A percentile compares a stretch with the other conserved stretches of the same genome.
Conservation (phyloP, 2,329 filamentous ascomycete genomes). For the Phialemonium atrogriseum region DNA sequence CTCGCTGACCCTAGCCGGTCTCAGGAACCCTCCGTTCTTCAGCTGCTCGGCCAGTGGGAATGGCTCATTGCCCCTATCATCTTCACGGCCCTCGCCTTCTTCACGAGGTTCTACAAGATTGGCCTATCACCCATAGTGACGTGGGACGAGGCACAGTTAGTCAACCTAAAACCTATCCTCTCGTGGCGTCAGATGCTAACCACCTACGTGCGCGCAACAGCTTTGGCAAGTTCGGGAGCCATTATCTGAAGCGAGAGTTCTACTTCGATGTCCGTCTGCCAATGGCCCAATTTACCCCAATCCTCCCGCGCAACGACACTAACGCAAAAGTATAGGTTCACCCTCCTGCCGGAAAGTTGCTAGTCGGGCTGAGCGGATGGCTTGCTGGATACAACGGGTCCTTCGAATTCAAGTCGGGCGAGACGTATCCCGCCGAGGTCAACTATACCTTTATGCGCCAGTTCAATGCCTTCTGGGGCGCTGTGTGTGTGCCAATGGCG, state of each 20-base stretch:
- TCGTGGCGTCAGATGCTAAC: too few species aligned
- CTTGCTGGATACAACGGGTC: conserved; percentile 97
- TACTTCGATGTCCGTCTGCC: conserved; percentile 74
- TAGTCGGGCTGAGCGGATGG: conserved; percentile 92
- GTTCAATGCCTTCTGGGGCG: conserved; percentile 94
- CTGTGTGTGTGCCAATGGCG: conserved; percentile 83
- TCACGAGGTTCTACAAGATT: conserved; percentile 63
- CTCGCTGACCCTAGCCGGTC: conserved; percentile 15
- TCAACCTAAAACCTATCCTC: too few species aligned
- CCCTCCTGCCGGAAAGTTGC: conserved; percentile 95
- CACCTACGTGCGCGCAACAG: too few species aligned
- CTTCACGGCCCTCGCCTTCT: conserved; percentile 54
- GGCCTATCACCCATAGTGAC: conserved; percentile 59
- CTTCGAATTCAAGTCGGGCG: conserved; percentile 98
- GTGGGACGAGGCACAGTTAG: conserved; percentile 60
- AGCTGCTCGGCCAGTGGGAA: conserved; percentile 57
- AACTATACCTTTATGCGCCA: conserved; percentile 98
- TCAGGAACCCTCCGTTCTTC: conserved; percentile 47
- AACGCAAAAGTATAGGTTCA: conserved; percentile 29
- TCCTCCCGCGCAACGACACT: too few species aligned
- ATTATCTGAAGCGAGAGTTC: conserved; percentile 98
- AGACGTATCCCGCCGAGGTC: conserved; percentile 85
- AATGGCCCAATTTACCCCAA: conserved; percentile 6
- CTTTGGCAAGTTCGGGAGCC: conserved; percentile 96
- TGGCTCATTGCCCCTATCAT: conserved; percentile 52